A percentile compares a stretch with the other conserved stretches of the same genome.
Conservation (phyloP, 176 grass and related monocot species). For the Urochloa ruziziensis region DNA sequence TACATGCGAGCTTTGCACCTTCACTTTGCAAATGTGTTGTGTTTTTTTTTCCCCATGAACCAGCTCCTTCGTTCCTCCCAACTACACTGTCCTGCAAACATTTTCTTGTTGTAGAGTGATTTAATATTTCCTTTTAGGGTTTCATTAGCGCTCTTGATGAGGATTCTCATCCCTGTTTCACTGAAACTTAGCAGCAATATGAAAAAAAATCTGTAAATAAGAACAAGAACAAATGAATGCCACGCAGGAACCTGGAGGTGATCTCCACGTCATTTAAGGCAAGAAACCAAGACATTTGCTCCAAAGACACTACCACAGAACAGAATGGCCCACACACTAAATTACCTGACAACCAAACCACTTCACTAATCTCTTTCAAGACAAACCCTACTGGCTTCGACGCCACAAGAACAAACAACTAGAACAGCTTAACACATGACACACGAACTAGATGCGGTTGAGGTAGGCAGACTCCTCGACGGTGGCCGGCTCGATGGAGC, state of each 20-base stretch:
- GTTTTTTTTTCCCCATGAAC: neutral
- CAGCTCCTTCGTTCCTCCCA: neutral
- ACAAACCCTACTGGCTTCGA: neutral
- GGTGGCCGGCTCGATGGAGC: neutral
- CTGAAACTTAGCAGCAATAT: neutral
- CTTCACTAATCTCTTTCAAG: neutral
- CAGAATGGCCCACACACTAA: neutral
- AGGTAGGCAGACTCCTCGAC: conserved; percentile 19
- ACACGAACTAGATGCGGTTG: neutral
- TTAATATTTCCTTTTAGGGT: neutral
- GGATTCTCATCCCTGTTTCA: neutral
- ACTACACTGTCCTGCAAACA: neutral
- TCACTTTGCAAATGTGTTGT: neutral
- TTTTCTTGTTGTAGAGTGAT: neutral
- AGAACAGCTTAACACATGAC: neutral
- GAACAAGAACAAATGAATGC: too few species aligned
- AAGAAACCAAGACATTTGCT: neutral
- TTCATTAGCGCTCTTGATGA: too few species aligned
- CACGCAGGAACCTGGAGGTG: too few species aligned
- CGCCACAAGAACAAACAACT: neutral
- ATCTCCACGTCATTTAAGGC: too few species aligned
- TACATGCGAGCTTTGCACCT: neutral
- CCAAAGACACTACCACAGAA: neutral
- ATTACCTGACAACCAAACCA: neutral
- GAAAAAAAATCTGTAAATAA: too few species aligned